These are phyloP conservation scores for Avena eriantha DNA, from an alignment of 176 grass and related monocot genomes.

Conservation along the genomic window DNA sequence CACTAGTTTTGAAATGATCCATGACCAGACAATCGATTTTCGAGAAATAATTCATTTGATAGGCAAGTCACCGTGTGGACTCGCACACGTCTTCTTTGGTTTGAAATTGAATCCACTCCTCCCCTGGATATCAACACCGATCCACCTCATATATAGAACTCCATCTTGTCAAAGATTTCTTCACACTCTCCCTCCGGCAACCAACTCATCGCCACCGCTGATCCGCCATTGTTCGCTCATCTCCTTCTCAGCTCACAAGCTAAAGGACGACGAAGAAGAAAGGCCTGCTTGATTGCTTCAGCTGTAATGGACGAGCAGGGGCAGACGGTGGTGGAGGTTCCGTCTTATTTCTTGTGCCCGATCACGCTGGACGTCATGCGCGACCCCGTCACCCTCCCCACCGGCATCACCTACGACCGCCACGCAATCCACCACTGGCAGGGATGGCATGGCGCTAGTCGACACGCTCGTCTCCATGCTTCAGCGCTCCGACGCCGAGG, in stretches of 20 bases:
- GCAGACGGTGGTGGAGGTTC: conserved; percentile 51
- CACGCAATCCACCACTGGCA: conserved; percentile 73
- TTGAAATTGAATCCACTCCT: conserved; percentile 26
- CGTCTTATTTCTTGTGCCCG: conserved; percentile 77
- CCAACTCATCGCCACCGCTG: no score
- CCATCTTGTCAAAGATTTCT: not conserved
- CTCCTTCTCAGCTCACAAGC: no score
- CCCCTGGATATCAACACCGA: not conserved
- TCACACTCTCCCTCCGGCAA: not conserved
- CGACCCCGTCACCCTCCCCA: conserved; percentile 82
- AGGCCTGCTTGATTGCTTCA: not conserved
- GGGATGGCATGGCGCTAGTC: conserved; percentile 41
- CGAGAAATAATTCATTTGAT: not conserved
- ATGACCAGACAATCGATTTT: no score
- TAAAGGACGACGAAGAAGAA: not conserved
- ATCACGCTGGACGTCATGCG: conserved; percentile 80
- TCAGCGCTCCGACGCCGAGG: conserved; percentile 42
- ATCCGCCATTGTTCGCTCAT: not conserved
- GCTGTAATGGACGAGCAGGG: conserved; percentile 31
- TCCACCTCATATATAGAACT: not conserved
- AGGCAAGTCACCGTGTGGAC: conserved; percentile 16
- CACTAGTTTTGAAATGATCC: no score
- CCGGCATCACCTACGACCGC: conserved; percentile 93
- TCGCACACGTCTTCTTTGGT: conserved; percentile 28
- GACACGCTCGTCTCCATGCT: conserved; percentile 48